Evolutionary conservation across 495 filamentous ascomycete genomes (phyloP).

Genomic region (Aspergillus wentii): DNA sequence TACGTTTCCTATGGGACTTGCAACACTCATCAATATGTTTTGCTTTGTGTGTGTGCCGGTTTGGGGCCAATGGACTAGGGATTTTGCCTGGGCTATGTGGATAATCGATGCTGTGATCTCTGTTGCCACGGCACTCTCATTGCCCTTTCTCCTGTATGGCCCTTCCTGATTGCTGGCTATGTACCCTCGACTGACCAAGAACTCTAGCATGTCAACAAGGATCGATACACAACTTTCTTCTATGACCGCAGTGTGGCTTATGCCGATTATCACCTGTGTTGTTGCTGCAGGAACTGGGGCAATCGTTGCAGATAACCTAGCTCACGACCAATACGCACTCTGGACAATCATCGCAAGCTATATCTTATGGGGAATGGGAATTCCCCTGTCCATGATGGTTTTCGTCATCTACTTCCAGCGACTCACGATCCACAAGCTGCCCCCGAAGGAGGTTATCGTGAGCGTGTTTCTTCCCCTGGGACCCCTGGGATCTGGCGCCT

Average conservation of each 20-base stretch:
- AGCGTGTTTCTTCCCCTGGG: slow-evolving; percentile 50
- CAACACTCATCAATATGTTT: slow-evolving; percentile 51
- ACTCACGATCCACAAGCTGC: slow-evolving; percentile 42
- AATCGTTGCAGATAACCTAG: slow-evolving; percentile 40
- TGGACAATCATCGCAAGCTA: slow-evolving; percentile 46
- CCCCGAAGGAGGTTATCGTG: slow-evolving; percentile 46
- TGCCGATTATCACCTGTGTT: slow-evolving; percentile 47
- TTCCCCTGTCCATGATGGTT: slow-evolving; percentile 41
- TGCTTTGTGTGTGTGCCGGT: slow-evolving; percentile 42
- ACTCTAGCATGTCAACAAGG: slow-evolving; percentile 5
- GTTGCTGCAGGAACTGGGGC: slow-evolving; percentile 46
- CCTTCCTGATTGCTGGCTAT: neutral
- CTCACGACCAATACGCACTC: slow-evolving; percentile 34
- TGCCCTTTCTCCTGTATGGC: slow-evolving; percentile 7
- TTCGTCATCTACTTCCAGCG: slow-evolving; percentile 51
- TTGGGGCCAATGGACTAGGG: slow-evolving; percentile 28
- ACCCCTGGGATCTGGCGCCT: slow-evolving; percentile 47
- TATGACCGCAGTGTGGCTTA: slow-evolving; percentile 49
- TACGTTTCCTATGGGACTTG: slow-evolving; percentile 52
- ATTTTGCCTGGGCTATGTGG: slow-evolving; percentile 43
- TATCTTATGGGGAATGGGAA: slow-evolving; percentile 48
- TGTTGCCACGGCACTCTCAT: slow-evolving; percentile 25
- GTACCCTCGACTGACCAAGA: neutral
- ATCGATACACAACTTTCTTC: slow-evolving; percentile 8
- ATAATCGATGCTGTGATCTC: slow-evolving; percentile 43